Evolutionary conservation across 495 filamentous ascomycete genomes (phyloP).

Genomic region (Aspergillus carlsbadensis): DNA sequence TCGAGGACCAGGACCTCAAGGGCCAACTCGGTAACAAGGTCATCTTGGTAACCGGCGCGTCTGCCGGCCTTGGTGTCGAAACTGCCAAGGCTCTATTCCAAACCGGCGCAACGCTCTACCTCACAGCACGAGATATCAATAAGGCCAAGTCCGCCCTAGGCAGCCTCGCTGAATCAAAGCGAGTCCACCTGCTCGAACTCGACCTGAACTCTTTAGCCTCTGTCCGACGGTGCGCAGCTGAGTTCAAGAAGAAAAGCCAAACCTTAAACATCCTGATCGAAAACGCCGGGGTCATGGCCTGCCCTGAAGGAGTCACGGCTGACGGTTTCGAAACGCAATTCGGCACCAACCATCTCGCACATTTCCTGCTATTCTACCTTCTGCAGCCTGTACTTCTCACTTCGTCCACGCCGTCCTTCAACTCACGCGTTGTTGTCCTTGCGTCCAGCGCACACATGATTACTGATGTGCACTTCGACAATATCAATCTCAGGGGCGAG

Average conservation of each 20-base stretch:
- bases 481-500: constrained; percentile 29
- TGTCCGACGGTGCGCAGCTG: neutral
- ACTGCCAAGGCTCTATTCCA: constrained; percentile 43
- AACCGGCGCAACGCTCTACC: constrained; percentile 50
- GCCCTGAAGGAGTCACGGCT: neutral
- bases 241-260: neutral
- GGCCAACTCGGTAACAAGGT: constrained; percentile 42
- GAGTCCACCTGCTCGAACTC: neutral
- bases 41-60: constrained; percentile 49
- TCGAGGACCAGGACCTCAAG: constrained; percentile 45
- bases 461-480: constrained; percentile 21
- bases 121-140: constrained; percentile 39
- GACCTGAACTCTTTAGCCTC: neutral
- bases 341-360: neutral
- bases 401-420: constrained; percentile 22
- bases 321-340: neutral
- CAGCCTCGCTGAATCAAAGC: constrained; percentile 5
- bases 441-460: constrained; percentile 37
- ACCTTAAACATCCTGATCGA: constrained; percentile 6
- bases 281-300: neutral
- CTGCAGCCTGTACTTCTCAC: neutral
- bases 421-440: constrained; percentile 46
- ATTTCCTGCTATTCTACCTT: neutral
- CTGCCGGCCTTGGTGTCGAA: constrained; percentile 52
- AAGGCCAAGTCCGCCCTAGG: constrained; percentile 10